Base-by-base conservation (phyloP, 2,329 filamentous ascomycete genomes). In the Torrubiellomyces zombiae region DNA sequence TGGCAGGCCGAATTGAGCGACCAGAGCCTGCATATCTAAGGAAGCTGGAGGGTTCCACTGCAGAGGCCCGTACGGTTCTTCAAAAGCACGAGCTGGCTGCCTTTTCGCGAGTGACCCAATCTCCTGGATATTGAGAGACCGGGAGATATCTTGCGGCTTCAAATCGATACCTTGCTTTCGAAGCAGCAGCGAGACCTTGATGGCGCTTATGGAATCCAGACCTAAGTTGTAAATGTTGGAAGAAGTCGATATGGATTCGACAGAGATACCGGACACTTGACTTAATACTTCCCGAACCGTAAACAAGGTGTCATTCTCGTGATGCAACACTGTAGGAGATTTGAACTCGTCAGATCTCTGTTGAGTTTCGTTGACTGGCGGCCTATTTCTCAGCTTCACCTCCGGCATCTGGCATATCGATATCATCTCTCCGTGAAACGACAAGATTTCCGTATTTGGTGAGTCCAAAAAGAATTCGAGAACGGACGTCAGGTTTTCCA, bases 151-250 rank as follows among this genome's bases (percentile, higher is more conserved):
- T 20, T 76, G 73, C 3, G 86, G 76, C 17, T 63, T 61, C 1
- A 92, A 46, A 9, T 53, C 48, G 6, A 93, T 48, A 0, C 60
- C 66, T 20, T 60, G 50, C 35, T 67, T 76, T 20, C 68, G 71
- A 4, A 94, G 54, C 6, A 83, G 55, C 0, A 75, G 65, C 7
- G 73, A 70, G 4, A 83, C 71, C 40, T 89, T 91, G 53, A 94
- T 89, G 2, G 82, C 76, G 34, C 75, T 86, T 45, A 94, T 92
- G 0, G 85, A 94, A 44, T 94, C 85, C 2, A 94, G 66, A 0
- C 85, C 85, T 2, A 94, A 60, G 33, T 89, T 74, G 46, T 89
- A 92, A 9, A 93, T 65, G 0, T 65, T 80, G 25, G 72, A 65
- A 1, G 59, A 55, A 28, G 59, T 60, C 3, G 53, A 48, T 25